phyloP scores from a whole-genome alignment of 352 stramenopile genomes.

The Pythium pyrilobum region DNA sequence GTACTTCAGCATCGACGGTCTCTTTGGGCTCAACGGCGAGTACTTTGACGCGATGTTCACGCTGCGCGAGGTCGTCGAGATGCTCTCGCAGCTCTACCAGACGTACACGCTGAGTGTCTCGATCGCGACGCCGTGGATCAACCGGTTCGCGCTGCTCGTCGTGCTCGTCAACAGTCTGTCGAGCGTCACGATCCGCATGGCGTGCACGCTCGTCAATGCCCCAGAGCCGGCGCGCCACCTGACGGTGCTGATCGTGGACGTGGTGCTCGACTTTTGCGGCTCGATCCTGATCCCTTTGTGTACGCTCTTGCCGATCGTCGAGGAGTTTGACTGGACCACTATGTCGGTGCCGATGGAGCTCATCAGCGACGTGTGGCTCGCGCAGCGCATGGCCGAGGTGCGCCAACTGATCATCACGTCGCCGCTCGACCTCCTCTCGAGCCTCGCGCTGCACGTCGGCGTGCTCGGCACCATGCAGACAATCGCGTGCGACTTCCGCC shows the following conservation, averaged over 20 bases:
- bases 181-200: background rate
- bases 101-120: constrained; percentile 9
- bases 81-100: constrained; percentile 16
- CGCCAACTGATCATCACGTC: constrained; percentile 1
- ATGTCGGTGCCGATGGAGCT: background rate
- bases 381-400: background rate
- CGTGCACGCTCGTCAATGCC: background rate
- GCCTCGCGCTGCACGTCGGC: background rate
- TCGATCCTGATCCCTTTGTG: constrained; percentile 16
- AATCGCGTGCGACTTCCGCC: background rate
- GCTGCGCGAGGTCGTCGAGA: constrained; percentile 10
- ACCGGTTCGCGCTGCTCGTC: constrained; percentile 6
- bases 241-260: constrained; percentile 2
- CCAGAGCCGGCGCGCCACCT: background rate
- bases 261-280: constrained; percentile 15
- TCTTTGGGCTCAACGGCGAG: constrained; percentile 18
- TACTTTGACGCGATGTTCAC: constrained; percentile 11
- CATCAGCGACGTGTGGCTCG: constrained; percentile 7
- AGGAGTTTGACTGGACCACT: constrained; percentile 7
- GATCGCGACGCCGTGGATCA: constrained; percentile 11
- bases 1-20: constrained; percentile 19
- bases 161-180: constrained; percentile 13
- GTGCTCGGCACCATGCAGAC: background rate
- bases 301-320: constrained; percentile 6
- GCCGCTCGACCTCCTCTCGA: background rate